A percentile compares a stretch with the other conserved stretches of the same genome.
phyloP scores from a whole-genome alignment of 2,329 filamentous ascomycete species.

The Apiospora pterosperma region DNA sequence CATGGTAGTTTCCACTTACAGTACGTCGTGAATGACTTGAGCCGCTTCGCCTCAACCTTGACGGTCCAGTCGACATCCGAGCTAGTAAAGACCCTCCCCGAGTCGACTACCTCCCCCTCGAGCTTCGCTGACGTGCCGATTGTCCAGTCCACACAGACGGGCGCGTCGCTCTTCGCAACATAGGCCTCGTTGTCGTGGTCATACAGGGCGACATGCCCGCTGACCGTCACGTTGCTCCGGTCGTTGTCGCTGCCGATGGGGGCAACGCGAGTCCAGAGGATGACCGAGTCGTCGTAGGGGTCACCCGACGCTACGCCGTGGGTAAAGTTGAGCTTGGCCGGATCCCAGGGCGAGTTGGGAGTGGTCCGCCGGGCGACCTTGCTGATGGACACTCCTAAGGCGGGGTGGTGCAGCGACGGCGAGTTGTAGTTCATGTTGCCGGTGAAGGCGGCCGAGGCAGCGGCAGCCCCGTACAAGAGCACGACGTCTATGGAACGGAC shows the following conservation, averaged over 20 bases:
- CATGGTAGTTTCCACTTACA: conserved; percentile 23
- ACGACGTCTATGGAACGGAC: conserved; percentile 12
- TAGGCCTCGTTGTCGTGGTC: conserved; percentile 41
- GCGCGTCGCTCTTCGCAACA: conserved; percentile 49
- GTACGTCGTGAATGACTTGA: conserved; percentile 63
- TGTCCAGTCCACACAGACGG: conserved; percentile 65
- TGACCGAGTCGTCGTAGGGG: conserved; percentile 52
- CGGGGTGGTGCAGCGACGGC: conserved; percentile 57
- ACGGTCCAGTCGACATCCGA: conserved; percentile 74
- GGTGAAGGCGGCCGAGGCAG: conserved; percentile 22
- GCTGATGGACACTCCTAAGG: conserved; percentile 53
- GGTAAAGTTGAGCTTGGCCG: conserved; percentile 53
- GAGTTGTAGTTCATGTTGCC: conserved; percentile 58
- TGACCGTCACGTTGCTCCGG: conserved; percentile 39
- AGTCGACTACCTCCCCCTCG: conserved; percentile 39
- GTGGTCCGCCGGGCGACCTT: conserved; percentile 54
- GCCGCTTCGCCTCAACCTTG: conserved; percentile 64
- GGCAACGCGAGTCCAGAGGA: conserved; percentile 41
- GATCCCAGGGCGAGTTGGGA: conserved; percentile 38
- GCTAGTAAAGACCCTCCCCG: conserved; percentile 63
- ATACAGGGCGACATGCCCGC: conserved; percentile 35
- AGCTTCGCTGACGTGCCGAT: conserved; percentile 47
- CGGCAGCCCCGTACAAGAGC: conserved; percentile 8
- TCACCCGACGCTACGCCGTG: conserved; percentile 52
- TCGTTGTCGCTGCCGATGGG: conserved; percentile 40